A percentile compares a stretch with the other conserved stretches of the same genome.
Conservation (phyloP, 2,329 filamentous ascomycete species). For the Claviceps paspali region DNA sequence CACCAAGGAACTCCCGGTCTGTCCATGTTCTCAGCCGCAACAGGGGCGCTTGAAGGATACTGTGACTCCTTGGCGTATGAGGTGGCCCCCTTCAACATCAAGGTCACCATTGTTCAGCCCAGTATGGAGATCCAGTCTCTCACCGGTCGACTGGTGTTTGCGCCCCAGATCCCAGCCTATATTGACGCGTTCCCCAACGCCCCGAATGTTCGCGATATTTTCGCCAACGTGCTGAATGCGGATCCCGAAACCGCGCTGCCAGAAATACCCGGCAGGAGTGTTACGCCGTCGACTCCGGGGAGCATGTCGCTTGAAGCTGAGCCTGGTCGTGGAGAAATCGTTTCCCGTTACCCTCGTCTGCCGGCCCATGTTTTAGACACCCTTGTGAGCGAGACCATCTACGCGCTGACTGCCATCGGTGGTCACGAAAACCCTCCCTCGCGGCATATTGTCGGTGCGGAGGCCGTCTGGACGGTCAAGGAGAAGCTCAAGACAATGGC, state of each 20-base stretch:
- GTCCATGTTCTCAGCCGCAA: constrained; percentile 79
- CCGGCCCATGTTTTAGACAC: constrained; percentile 52
- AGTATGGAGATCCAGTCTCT: constrained; percentile 84
- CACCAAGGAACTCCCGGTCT: constrained; percentile 88
- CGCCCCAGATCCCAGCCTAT: constrained; percentile 53
- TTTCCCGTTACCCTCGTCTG: constrained; percentile 61
- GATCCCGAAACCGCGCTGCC: constrained; percentile 49
- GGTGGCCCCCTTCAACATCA: constrained; percentile 91
- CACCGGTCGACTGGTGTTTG: constrained; percentile 74
- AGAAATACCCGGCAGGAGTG: constrained; percentile 13
- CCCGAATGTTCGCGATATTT: constrained; percentile 68
- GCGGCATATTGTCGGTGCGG: constrained; percentile 81
- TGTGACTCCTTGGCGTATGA: constrained; percentile 94
- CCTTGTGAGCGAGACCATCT: constrained; percentile 75
- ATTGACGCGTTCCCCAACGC: constrained; percentile 35
- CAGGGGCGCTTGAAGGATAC: constrained; percentile 91
- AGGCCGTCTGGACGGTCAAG: constrained; percentile 75
- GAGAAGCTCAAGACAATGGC: constrained; percentile 95
- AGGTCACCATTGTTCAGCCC: constrained; percentile 88
- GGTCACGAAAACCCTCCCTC: constrained; percentile 93
- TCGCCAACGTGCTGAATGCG: constrained; percentile 63
- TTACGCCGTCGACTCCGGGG: constrained; percentile 16
- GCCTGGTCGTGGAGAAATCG: constrained; percentile 25
- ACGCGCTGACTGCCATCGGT: constrained; percentile 80
- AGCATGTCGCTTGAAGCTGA: constrained; percentile 19